Conservation (phyloP, 2,329 filamentous ascomycete species). For the Emmonsia crescens region DNA sequence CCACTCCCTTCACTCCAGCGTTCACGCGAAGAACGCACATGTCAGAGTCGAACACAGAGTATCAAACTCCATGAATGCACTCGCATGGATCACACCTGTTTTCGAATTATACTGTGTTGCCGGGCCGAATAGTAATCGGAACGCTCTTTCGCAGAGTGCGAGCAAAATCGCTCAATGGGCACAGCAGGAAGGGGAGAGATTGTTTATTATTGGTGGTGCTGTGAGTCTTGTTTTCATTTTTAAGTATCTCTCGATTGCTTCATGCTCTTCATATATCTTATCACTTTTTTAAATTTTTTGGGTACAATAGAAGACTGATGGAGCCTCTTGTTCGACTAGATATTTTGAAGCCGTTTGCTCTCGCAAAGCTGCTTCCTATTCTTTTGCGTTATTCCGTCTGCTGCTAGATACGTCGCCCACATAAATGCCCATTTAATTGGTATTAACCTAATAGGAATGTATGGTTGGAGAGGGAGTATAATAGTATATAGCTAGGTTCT, state of each 20-base stretch:
- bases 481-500: not conserved
- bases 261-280: not conserved
- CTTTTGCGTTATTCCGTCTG: not conserved
- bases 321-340: not conserved
- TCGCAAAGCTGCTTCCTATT: too few relatives aligned
- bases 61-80: slow-evolving; percentile 60
- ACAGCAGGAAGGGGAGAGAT: slow-evolving; percentile 76
- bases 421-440: not conserved
- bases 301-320: not conserved
- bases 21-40: slow-evolving; percentile 76
- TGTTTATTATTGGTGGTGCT: slow-evolving; percentile 97
- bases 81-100: slow-evolving; percentile 82
- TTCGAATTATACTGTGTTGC: slow-evolving; percentile 97
- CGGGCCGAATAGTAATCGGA: slow-evolving; percentile 52
- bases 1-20: slow-evolving; percentile 67
- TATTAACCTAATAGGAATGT: not conserved
- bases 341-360: not conserved
- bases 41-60: slow-evolving; percentile 78
- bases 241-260: not conserved
- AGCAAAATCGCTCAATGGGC: slow-evolving; percentile 90
- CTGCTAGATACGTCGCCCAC: not conserved
- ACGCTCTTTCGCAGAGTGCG: slow-evolving; percentile 68
- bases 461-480: not conserved
- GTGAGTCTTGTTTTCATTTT: slow-evolving; percentile 42
- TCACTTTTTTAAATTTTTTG: not conserved